Evolutionary conservation across 2,329 filamentous ascomycete species (phyloP), one percentile per base, ranked within the genome.

Genomic region (Monosporascus sp.): DNA sequence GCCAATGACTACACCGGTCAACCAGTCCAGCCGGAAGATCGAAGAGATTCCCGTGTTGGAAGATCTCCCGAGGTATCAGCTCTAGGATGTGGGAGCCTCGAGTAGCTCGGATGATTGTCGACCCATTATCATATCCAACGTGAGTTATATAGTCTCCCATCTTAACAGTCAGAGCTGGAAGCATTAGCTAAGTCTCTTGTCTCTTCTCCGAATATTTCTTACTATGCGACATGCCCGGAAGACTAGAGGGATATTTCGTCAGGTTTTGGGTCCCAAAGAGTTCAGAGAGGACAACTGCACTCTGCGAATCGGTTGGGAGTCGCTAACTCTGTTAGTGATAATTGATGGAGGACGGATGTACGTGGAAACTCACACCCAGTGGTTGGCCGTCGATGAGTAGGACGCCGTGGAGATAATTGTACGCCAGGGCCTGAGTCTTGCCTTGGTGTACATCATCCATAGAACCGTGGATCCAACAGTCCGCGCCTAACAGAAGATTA

Each of bases 1-100:
- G 67, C 82, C 83, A 88, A 56, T 88, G 84, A 0, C 79, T 70
- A 49, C 79, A 86, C 7, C 75, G 67, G 0, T 78, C 64, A 0
- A 84, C 56, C 0, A 88, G 68, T 0, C 71, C 62, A 0, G 57
- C 58, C 0, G 85, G 85, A 0, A 87, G 65, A 56, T 85, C 82
- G 37, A 67, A 73, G 3, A 20, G 55, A 1, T 47, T 17, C 0
- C 31, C 20, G 1, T 57, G 55, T 3, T 55, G 52, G 46, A 77
- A 75, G 0, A 66, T 22, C 0, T 61, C 24, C 1, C 63, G 56
- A 0, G 71, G 71, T 3, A 77, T 59, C 6, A 70, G 61, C 48
- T 75, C 68, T 0, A 72, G 60, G 0, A 72, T 20, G 1, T 52
- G 48, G 1, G 55, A n/a, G 7, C 43, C 3, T 3, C 60, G 60